These are phyloP conservation scores for Trametes sanguinea DNA, from an alignment of 768 basidiomycete species.

Conservation along the genomic window DNA sequence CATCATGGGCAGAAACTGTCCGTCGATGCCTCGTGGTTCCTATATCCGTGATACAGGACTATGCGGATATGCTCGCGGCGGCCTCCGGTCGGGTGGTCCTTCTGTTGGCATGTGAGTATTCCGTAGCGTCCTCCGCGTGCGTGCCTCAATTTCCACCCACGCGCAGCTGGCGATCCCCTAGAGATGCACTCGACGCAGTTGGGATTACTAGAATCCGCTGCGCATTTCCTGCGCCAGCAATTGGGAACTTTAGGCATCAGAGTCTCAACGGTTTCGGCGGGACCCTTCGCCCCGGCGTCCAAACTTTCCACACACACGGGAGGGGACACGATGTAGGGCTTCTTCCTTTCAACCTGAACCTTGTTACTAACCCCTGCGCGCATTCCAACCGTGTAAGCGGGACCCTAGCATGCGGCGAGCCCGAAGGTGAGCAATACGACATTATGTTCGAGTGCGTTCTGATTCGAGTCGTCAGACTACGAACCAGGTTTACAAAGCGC, in stretches of 20 bases:
- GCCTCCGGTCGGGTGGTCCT: conserved; percentile 36
- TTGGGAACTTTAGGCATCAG: conserved; percentile 25
- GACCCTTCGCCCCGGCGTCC: conserved; percentile 19
- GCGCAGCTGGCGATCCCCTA: conserved; percentile 16
- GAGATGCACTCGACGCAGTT: conserved; percentile 12
- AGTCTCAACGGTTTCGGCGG: conserved; percentile 19
- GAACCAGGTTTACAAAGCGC: conserved; percentile 1
- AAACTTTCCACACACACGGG: not conserved
- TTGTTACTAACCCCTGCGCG: conserved; percentile 8
- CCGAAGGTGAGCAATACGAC: conserved; percentile 9
- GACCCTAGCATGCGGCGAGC: not conserved
- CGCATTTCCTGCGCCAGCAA: conserved; percentile 19
- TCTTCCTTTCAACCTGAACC: not conserved
- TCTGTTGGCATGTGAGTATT: conserved; percentile 27
- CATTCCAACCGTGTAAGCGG: not conserved
- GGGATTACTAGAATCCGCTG: conserved; percentile 17
- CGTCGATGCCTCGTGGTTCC: conserved; percentile 30
- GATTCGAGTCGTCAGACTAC: conserved; percentile 2
- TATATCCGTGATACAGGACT: conserved; percentile 31
- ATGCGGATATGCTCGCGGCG: conserved; percentile 30
- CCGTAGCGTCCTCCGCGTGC: conserved; percentile 4
- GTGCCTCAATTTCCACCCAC: conserved; percentile 9
- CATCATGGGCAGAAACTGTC: conserved; percentile 26
- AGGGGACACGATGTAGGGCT: conserved; percentile 6
- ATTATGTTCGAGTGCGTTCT: not conserved